Evolutionary conservation across 1,284 basidiomycete genomes (phyloP).

Genomic region (Moniliophthora roreri): DNA sequence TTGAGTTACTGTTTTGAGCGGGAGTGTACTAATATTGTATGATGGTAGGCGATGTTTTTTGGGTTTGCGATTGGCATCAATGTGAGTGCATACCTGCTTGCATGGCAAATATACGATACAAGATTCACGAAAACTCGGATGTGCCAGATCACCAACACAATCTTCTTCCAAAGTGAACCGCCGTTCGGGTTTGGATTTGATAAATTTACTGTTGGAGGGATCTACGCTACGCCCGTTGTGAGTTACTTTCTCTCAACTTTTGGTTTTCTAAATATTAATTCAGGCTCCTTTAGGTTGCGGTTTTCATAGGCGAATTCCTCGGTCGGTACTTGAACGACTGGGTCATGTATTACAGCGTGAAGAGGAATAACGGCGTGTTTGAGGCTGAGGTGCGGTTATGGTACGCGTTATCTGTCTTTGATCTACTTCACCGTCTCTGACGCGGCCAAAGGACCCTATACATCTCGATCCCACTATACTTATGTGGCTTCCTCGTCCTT

Average conservation of each 20-base stretch:
- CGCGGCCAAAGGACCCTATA: conserved; percentile 39
- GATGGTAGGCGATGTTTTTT: conserved; percentile 37
- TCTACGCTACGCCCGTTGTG: conserved; percentile 47
- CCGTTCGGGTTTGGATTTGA: conserved; percentile 36
- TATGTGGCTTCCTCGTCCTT: conserved; percentile 45
- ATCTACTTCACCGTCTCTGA: not conserved
- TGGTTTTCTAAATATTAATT: not conserved
- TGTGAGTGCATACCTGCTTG: conserved; percentile 27
- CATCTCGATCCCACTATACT: conserved; percentile 43
- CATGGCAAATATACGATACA: not conserved
- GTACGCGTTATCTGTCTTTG: conserved; percentile 24
- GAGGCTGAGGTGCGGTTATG: conserved; percentile 50
- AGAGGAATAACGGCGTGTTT: conserved; percentile 49
- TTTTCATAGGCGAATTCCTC: conserved; percentile 48
- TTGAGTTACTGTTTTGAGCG: not conserved
- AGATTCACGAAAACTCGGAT: not conserved
- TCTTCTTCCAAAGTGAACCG: conserved; percentile 44
- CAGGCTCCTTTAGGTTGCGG: conserved; percentile 25
- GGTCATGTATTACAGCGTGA: conserved; percentile 40
- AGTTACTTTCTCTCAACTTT: not conserved
- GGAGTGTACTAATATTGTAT: not conserved
- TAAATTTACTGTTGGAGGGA: conserved; percentile 37
- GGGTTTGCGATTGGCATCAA: conserved; percentile 56
- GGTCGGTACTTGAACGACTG: conserved; percentile 50
- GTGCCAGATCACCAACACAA: conserved; percentile 22